These are phyloP conservation scores for Starmerella geochares DNA, from an alignment of 805 yeast genomes.

Conservation along the genomic window DNA sequence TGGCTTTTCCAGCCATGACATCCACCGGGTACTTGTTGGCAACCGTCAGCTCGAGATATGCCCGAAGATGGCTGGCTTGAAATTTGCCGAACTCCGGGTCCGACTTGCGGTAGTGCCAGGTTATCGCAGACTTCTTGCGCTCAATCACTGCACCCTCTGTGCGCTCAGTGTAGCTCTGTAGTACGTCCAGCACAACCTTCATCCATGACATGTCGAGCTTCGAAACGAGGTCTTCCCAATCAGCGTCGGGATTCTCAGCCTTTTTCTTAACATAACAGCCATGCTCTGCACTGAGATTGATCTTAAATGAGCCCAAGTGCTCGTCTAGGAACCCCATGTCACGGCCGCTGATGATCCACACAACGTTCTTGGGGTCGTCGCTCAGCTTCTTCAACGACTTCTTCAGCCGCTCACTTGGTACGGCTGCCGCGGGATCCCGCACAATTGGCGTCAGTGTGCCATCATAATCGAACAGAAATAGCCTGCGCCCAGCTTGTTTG, in stretches of 20 bases:
- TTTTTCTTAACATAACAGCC: constrained; percentile 80
- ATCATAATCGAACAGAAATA: constrained; percentile 90
- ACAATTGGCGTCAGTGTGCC: constrained; percentile 97
- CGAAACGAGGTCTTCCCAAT: constrained; percentile 81
- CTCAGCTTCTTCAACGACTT: constrained; percentile 50
- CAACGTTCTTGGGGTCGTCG: constrained; percentile 68
- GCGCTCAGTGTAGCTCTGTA: constrained; percentile 64
- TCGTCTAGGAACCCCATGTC: constrained; percentile 81
- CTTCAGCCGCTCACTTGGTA: constrained; percentile 69
- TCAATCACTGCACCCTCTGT: constrained; percentile 89
- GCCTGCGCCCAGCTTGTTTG: constrained; percentile 49
- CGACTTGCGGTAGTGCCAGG: constrained; percentile 95
- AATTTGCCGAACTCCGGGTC: constrained; percentile 88
- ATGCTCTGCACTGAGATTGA: constrained; percentile 92
- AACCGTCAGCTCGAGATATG: constrained; percentile 51
- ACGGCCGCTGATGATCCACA: constrained; percentile 94
- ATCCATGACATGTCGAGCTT: constrained; percentile 92
- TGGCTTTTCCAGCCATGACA: constrained; percentile 95
- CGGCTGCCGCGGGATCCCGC: constrained; percentile 94
- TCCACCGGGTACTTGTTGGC: constrained; percentile 69
- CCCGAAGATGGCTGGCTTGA: constrained; percentile 67
- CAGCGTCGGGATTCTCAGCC: constrained; percentile 38
- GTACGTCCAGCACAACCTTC: constrained; percentile 61
- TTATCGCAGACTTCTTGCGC: constrained; percentile 80
- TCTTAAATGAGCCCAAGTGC: constrained; percentile 65